Evolutionary conservation across 192 early-diverging fungal species (phyloP).

Genomic region (Chytriomyces confervae): DNA sequence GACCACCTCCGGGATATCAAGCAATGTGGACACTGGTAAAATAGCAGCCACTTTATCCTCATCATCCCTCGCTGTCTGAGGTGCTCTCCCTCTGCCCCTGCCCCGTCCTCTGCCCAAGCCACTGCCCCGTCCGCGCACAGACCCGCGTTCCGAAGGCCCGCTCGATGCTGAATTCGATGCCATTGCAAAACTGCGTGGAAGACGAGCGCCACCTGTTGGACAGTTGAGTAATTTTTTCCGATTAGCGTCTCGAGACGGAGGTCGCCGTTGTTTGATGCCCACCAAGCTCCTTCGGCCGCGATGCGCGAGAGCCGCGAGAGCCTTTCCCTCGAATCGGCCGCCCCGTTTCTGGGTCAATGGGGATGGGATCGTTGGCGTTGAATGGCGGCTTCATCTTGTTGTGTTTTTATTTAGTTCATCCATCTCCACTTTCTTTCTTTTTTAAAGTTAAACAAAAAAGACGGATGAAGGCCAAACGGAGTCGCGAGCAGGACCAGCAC

Average conservation of each 20-base stretch:
- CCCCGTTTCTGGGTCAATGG: conserved; percentile 21
- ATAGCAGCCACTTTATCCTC: not conserved
- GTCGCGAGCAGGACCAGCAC: not conserved
- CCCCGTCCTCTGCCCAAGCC: conserved; percentile 2
- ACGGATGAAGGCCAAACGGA: conserved; percentile 2
- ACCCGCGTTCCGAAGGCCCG: not conserved
- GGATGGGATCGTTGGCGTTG: conserved; percentile 13
- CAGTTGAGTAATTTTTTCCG: not conserved
- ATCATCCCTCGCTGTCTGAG: not conserved
- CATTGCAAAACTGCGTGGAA: not conserved
- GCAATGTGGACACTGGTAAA: not conserved
- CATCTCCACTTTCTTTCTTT: conserved; percentile 13
- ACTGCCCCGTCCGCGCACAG: conserved; percentile 24
- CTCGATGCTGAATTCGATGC: not conserved
- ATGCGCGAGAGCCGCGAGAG: conserved; percentile 9
- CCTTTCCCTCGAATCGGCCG: conserved; percentile 24
- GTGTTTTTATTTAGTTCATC: not conserved
- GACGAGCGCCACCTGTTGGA: conserved; percentile 12
- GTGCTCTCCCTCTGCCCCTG: not conserved
- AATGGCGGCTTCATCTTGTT: not conserved
- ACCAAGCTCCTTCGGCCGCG: conserved; percentile 24
- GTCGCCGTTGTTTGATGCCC: not conserved
- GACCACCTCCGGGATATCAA: conserved; percentile 1
- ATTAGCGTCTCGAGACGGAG: no score
- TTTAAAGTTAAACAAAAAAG: not conserved